Conservation (phyloP, 202 grass and related monocot species). For the Bolboschoenoplectus hybrid region DNA sequence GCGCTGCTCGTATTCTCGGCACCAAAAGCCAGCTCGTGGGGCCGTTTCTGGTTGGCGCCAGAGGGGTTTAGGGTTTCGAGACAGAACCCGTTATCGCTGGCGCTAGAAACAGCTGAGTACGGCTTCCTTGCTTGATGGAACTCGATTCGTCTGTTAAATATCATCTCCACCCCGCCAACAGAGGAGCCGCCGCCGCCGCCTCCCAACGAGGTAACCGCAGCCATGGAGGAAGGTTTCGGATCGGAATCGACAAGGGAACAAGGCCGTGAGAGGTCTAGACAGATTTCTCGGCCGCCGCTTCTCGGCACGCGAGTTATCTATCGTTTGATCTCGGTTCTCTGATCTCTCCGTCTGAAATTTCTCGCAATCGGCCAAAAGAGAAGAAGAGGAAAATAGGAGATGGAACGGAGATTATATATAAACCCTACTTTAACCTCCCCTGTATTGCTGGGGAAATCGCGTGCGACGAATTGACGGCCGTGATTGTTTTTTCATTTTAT, state of each 20-base stretch:
- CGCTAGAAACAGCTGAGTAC: constrained; percentile 34
- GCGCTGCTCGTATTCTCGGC: constrained; percentile 23
- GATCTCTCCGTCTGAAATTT: background rate
- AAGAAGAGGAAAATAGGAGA: too few relatives aligned
- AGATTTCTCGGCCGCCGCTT: background rate
- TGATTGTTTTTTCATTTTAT: background rate
- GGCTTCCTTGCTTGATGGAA: constrained; percentile 60
- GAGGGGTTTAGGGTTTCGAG: constrained; percentile 77
- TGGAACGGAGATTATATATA: constrained; percentile 5
- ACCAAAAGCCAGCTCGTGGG: constrained; percentile 16
- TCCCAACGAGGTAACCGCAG: background rate
- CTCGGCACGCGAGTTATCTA: background rate
- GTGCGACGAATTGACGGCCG: background rate
- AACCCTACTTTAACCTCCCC: constrained; percentile 19
- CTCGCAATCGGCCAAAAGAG: constrained; percentile 5
- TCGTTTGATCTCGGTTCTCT: background rate
- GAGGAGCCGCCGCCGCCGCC: constrained; percentile 20
- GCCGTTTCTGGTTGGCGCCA: constrained; percentile 18
- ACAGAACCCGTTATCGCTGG: constrained; percentile 49
- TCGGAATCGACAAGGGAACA: background rate
- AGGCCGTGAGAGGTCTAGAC: constrained; percentile 5
- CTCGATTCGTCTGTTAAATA: constrained; percentile 62
- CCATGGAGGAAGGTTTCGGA: background rate
- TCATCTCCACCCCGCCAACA: constrained; percentile 40
- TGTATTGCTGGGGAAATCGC: constrained; percentile 1